phyloP scores from a whole-genome alignment of 257 asterid species.

The Cordia subcordata region DNA sequence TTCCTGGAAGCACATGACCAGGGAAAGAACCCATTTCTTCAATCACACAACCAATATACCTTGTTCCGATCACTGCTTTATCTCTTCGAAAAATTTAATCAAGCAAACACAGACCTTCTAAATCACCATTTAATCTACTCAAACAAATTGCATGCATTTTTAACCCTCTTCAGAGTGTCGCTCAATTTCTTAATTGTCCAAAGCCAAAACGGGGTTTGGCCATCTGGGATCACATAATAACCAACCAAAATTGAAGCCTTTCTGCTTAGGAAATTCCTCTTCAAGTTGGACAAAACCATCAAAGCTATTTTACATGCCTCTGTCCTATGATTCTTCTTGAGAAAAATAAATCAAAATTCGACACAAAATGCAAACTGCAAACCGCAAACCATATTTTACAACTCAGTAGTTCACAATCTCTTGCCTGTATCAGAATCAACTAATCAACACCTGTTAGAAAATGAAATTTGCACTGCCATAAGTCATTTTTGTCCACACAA shows the following conservation, averaged over 20 bases:
- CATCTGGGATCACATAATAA: too few relatives aligned
- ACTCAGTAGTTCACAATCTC: background rate
- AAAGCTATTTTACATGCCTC: background rate
- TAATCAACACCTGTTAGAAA: background rate
- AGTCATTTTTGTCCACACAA: background rate
- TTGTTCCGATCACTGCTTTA: background rate
- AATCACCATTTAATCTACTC: too few relatives aligned
- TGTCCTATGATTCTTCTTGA: background rate
- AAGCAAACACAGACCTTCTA: too few relatives aligned
- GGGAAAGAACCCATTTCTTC: constrained; percentile 77
- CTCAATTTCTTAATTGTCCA: background rate
- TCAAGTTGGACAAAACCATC: too few relatives aligned
- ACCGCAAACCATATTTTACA: background rate
- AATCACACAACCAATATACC: background rate
- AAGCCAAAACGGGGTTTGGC: too few relatives aligned
- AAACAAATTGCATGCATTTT: too few relatives aligned
- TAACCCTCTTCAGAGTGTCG: background rate
- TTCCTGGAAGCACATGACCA: constrained; percentile 95
- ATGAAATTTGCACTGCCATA: background rate
- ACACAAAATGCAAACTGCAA: constrained; percentile 5
- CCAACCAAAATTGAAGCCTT: background rate
- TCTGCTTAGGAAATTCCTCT: background rate
- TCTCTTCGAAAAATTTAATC: too few relatives aligned
- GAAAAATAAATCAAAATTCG: too few relatives aligned
- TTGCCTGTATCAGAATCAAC: background rate